phyloP scores from a whole-genome alignment of 75 land plant genomes.

The Selaginella tamariscina region DNA sequence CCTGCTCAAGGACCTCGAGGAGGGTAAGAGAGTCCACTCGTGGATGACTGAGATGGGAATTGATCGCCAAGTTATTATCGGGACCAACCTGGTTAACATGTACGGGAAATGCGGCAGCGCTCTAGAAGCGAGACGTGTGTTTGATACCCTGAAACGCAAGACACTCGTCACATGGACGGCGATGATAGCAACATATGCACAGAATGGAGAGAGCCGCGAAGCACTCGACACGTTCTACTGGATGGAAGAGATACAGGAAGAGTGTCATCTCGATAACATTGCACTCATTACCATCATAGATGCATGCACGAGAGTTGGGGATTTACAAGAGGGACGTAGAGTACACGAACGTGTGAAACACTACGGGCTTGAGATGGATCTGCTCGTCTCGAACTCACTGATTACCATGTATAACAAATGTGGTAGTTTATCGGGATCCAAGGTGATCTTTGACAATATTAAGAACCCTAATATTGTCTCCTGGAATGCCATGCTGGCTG shows the following conservation, averaged over 20 bases:
- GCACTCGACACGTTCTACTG: background rate
- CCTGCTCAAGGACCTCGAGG: slow-evolving; percentile 6
- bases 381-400: background rate
- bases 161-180: background rate
- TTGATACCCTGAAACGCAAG: background rate
- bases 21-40: background rate
- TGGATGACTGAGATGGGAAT: background rate
- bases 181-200: background rate
- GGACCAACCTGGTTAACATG: background rate
- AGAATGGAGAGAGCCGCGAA: background rate
- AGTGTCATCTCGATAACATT: background rate
- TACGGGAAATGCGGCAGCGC: background rate
- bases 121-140: background rate
- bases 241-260: background rate
- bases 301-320: background rate
- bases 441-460: background rate
- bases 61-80: background rate
- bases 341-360: background rate
- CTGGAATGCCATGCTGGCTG: background rate
- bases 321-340: background rate
- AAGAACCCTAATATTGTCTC: background rate
- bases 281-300: background rate
- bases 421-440: background rate
- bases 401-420: background rate
- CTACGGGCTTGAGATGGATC: background rate